A percentile compares a stretch with the other conserved stretches of the same genome.
These are phyloP conservation scores for Odonthalia washingtoniensis DNA, from an alignment of 31 red algal species.

Conservation along the genomic window DNA sequence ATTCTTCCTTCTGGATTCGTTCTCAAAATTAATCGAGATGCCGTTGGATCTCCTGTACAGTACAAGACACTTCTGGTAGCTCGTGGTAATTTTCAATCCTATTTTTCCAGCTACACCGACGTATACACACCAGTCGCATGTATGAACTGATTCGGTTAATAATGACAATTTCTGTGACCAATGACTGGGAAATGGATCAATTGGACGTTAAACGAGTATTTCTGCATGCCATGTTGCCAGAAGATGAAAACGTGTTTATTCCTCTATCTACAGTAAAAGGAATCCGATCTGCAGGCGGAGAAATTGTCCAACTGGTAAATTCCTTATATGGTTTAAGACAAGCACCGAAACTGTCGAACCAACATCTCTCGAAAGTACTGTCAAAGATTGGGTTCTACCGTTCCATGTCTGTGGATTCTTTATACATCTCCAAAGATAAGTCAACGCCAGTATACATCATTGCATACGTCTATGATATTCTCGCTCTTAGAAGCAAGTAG, in stretches of 20 bases:
- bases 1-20: conserved; percentile 31
- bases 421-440: background rate
- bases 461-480: background rate
- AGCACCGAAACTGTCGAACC: background rate
- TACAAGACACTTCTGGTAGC: conserved; percentile 41
- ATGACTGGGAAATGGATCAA: conserved; percentile 29
- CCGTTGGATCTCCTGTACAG: background rate
- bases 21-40: conserved; percentile 42
- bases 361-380: background rate
- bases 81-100: conserved; percentile 25
- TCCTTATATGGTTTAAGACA: background rate
- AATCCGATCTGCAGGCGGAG: background rate
- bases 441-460: background rate
- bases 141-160: conserved; percentile 16
- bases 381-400: background rate
- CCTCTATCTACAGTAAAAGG: background rate
- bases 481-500: conserved; percentile 2
- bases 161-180: background rate
- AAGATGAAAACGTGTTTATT: background rate
- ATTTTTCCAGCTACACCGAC: background rate
- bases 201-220: conserved; percentile 21
- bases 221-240: conserved; percentile 17
- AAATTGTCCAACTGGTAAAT: background rate
- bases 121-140: conserved; percentile 11
- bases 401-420: background rate